Evolutionary conservation across 768 basidiomycete species (phyloP), one percentile per base, ranked within the genome.

Genomic region (Russula dissimulans): DNA sequence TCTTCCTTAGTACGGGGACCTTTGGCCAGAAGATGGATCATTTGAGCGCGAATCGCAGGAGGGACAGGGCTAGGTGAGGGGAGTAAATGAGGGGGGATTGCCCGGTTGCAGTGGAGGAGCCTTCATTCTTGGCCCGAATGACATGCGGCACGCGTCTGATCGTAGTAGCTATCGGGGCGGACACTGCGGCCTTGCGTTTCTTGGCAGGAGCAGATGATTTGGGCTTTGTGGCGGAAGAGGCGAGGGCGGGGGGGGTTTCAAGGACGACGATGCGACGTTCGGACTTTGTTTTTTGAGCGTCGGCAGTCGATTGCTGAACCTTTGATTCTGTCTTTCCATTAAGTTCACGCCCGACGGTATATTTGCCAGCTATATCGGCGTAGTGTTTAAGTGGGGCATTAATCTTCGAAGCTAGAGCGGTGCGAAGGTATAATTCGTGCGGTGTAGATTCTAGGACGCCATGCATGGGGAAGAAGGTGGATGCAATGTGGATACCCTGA

Each of bases 391-490:
- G 79, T 1, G 86, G 83, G 0, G 81, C 80, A 63, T 76, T 80
- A 51, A 79, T 82, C 69, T 82, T 85, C 26, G 78, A 73, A 8
- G 79, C 76, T 15, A 80, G 79, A 41, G 84, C 75, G 12, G 81
- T 74, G 15, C 87, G 81, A 22, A 90, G 78, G 71, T 88, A 91
- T 34, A 91, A 77, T 62, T 91, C 89, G 65, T 89, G 86, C 8
- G 78, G 75, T 1, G 76, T 69, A 61, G 75, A 77, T 70, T 89
- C 89, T 57, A 75, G 75, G 57, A 71, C 70, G 5, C 78, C 71
- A 3, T 73, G 75, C 77, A 88, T 80, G 1, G 85, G 77, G 60
- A 82, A 91, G 75, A 81, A 83, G 2, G 77, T 69, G 29, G 82
- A 79, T 6, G 83, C 86, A 56, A 90, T 84, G 67, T 80, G 75